Percentiles rank a stretch among this genome's conserved stretches.
phyloP scores from a whole-genome alignment of 176 grass and related monocot species.

The Paspalum vaginatum region DNA sequence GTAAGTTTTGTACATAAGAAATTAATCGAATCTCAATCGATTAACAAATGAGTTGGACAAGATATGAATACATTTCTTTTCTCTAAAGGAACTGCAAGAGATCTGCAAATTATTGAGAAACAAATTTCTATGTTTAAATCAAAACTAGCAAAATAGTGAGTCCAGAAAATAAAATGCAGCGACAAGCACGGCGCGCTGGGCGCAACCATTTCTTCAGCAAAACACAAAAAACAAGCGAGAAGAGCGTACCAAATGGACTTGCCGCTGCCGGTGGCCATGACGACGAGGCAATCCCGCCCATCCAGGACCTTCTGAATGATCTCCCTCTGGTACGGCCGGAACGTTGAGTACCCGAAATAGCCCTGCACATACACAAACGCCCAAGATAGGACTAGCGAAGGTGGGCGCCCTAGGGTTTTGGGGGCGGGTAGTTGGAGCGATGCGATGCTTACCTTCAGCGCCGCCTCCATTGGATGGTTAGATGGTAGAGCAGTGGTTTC shows the following conservation, averaged over 20 bases:
- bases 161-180: neutral
- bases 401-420: constrained; percentile 12
- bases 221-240: neutral
- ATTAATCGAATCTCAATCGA: neutral
- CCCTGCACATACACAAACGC: constrained; percentile 39
- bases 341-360: constrained; percentile 72
- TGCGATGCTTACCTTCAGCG: constrained; percentile 59
- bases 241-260: constrained; percentile 69
- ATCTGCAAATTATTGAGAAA: neutral
- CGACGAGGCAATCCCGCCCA: constrained; percentile 77
- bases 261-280: constrained; percentile 98
- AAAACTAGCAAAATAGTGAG: neutral
- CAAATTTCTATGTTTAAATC: neutral
- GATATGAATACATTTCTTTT: neutral
- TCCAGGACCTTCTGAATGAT: constrained; percentile 67
- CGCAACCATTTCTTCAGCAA: neutral
- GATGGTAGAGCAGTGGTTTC: neutral
- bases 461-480: constrained; percentile 54
- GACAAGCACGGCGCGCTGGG: neutral
- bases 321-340: constrained; percentile 80
- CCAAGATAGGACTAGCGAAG: neutral
- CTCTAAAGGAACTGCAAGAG: neutral
- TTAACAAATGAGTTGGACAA: neutral
- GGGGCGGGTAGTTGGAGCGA: neutral
- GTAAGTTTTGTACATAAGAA: neutral